Evolutionary conservation across 1,284 basidiomycete genomes (phyloP).

Genomic region (Fomitopsis schrenkii): DNA sequence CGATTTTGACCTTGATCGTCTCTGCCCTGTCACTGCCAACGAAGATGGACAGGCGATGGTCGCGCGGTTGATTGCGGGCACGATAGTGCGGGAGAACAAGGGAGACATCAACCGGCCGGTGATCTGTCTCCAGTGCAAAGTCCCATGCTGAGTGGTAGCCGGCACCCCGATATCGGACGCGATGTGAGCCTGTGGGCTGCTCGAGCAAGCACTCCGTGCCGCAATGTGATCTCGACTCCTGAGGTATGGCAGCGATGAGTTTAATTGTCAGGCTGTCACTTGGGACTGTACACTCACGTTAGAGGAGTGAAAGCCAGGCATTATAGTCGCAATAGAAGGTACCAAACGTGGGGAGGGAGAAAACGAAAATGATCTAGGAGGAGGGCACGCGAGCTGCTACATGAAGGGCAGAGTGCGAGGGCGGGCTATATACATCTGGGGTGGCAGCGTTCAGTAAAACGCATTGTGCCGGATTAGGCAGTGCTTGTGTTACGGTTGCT

Average conservation of each 20-base stretch:
- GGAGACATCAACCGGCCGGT: conserved; percentile 54
- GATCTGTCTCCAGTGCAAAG: conserved; percentile 49
- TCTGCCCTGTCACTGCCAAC: conserved; percentile 46
- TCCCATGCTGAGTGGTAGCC: conserved; percentile 43
- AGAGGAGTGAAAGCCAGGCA: conserved; percentile 14
- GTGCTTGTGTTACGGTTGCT: conserved; percentile 14
- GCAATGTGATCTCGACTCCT: conserved; percentile 20
- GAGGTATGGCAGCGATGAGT: neutral
- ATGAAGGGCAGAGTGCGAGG: neutral
- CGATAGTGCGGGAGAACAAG: conserved; percentile 73
- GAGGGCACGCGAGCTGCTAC: conserved; percentile 1
- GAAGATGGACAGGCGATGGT: conserved; percentile 67
- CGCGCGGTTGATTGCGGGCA: conserved; percentile 62
- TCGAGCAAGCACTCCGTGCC: conserved; percentile 28
- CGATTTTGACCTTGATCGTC: conserved; percentile 63
- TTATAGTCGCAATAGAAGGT: conserved; percentile 11
- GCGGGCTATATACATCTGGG: conserved; percentile 7
- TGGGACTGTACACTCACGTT: neutral
- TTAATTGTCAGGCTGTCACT: neutral
- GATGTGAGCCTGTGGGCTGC: conserved; percentile 24
- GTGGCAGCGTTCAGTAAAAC: conserved; percentile 4
- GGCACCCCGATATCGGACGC: conserved; percentile 28
- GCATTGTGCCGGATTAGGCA: conserved; percentile 21
- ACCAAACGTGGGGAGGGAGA: neutral
- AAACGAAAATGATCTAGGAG: neutral